Evolutionary conservation across 1,284 basidiomycete species (phyloP).

Genomic region (Melanopsichium pennsylvanicum): DNA sequence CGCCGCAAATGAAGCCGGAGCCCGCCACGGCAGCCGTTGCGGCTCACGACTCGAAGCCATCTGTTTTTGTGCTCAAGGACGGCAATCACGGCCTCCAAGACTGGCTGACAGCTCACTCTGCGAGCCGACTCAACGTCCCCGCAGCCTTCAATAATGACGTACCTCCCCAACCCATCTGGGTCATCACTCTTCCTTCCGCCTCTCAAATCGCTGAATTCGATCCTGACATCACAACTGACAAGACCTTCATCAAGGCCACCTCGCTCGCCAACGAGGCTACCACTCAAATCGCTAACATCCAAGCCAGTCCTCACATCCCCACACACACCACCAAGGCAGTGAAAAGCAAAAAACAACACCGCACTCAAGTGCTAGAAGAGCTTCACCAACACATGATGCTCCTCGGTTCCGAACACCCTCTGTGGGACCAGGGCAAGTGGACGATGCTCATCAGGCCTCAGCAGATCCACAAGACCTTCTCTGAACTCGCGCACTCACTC

Average conservation of each 20-base stretch:
- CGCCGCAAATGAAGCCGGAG: too few relatives aligned
- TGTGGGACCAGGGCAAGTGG: slow-evolving; percentile 33
- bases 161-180: slow-evolving; percentile 7
- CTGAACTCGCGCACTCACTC: slow-evolving; percentile 13
- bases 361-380: slow-evolving; percentile 15
- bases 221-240: neutral
- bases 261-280: neutral
- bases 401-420: slow-evolving; percentile 12
- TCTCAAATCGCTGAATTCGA: slow-evolving; percentile 18
- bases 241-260: slow-evolving; percentile 7
- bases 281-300: slow-evolving; percentile 6
- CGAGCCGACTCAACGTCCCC: slow-evolving; percentile 11
- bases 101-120: slow-evolving; percentile 15
- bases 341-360: slow-evolving; percentile 30
- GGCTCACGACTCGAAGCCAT: neutral
- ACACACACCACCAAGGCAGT: neutral
- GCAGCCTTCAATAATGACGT: slow-evolving; percentile 13
- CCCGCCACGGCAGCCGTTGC: neutral
- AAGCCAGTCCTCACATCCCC: slow-evolving; percentile 17
- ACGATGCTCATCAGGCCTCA: slow-evolving; percentile 13
- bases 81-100: slow-evolving; percentile 1
- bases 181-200: neutral
- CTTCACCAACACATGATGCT: slow-evolving; percentile 29
- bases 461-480: slow-evolving; percentile 15
- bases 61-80: slow-evolving; percentile 8